Evolutionary conservation across 345 rosid genomes (phyloP).

Genomic region (Boechera stricta): DNA sequence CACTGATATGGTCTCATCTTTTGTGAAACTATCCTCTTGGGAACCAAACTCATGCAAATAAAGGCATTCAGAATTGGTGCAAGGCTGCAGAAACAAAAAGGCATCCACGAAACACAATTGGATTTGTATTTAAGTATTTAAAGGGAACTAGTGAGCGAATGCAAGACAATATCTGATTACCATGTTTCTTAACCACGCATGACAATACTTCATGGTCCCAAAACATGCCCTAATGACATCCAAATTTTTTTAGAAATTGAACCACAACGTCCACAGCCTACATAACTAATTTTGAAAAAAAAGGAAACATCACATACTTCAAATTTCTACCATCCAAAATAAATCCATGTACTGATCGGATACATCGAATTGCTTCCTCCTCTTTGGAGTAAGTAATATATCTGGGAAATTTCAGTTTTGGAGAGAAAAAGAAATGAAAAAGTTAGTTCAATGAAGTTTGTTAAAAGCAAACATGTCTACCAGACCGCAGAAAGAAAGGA

Average conservation of each 20-base stretch:
- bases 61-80: constrained; percentile 94
- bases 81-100: constrained; percentile 64
- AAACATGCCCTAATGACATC: constrained; percentile 80
- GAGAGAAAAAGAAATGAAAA: constrained; percentile 17
- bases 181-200: constrained; percentile 98
- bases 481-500: constrained; percentile 17
- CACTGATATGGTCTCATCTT: constrained; percentile 88
- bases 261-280: constrained; percentile 1
- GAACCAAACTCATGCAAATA: constrained; percentile 96
- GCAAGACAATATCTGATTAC: constrained; percentile 49
- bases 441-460: constrained; percentile 25
- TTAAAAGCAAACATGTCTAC: constrained; percentile 26
- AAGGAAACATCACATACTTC: constrained; percentile 53
- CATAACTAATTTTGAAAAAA: constrained; percentile 7
- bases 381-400: constrained; percentile 88
- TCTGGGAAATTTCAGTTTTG: constrained; percentile 46
- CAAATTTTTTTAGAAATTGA: constrained; percentile 27
- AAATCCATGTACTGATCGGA: constrained; percentile 91
- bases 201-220: constrained; percentile 98
- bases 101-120: constrained; percentile 14
- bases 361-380: constrained; percentile 97
- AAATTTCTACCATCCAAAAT: constrained; percentile 80
- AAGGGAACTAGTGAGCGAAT: constrained; percentile 17
- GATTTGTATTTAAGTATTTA: background rate
- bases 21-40: constrained; percentile 92